Evolutionary conservation across 1,284 basidiomycete species (phyloP), one percentile per base, ranked within the genome.

Genomic region (Pterula multifida): DNA sequence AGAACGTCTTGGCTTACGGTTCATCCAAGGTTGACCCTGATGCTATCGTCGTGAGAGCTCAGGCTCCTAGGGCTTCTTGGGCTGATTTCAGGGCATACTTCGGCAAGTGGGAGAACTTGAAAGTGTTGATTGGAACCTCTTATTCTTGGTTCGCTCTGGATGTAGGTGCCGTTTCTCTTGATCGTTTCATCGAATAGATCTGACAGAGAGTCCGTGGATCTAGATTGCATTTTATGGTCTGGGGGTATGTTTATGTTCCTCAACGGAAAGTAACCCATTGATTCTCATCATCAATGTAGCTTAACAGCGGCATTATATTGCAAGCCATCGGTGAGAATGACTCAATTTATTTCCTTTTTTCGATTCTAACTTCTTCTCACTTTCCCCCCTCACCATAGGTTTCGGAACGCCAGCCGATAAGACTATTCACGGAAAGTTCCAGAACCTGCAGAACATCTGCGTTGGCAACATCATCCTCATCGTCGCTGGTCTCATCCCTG

Each of bases 221-320:
- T 65, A 90, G 76, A 79, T 90, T 65, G 81, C 81, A 25, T 92
- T 92, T 70, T 90, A 90, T 65, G 89, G 88, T 54, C 75, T 91
- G 42, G 83, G 86, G 52, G 28, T 32, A 32, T 15, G 28, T 32
- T 32, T 32, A 6, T 6, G 28, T 32, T 32, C 15, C 28, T 15
- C 15, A 6, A 6, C 28, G 28, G 6, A n/a, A n/a, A n/a, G n/a
- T n/a, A 6, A 32, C 28, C 15, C 28, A 6, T 32, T 32, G 28
- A 32, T 32, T 6, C 28, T 32, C 28, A 32, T 32, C 15, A 15
- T 32, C 15, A 32, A 6, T 32, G 6, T 15, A 32, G 28, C 72
- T 91, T 52, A 92, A 92, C 70, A 84, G 81, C 3, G 76, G 78
- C 46, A 81, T 81, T 60, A 76, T 82, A 53, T 65, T 81, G 15